A percentile compares a stretch with the other conserved stretches of the same genome.
Conservation (phyloP, 139 green algal genomes). For the Gonium pectorale region DNA sequence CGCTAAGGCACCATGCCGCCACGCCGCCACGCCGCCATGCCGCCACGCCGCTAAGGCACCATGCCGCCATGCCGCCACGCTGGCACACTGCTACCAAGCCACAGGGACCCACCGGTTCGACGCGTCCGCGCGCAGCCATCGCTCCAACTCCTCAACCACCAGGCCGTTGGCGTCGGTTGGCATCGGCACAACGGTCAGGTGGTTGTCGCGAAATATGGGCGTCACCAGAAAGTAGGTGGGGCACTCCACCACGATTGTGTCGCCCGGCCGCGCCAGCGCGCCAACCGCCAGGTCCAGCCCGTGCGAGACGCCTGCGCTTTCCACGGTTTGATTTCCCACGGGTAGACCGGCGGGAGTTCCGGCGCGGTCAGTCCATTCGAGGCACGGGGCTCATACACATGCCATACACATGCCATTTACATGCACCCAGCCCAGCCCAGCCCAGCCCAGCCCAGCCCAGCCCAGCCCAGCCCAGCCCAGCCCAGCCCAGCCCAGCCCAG, state of each 20-base stretch:
- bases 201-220: constrained; percentile 38
- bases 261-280: constrained; percentile 44
- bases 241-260: constrained; percentile 53
- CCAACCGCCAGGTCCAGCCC: constrained; percentile 53
- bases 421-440: too few relatives aligned
- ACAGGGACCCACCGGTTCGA: background rate
- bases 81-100: too few relatives aligned
- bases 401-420: too few relatives aligned
- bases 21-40: too few relatives aligned
- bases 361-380: too few relatives aligned
- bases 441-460: background rate
- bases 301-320: constrained; percentile 61
- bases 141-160: constrained; percentile 46
- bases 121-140: constrained; percentile 16
- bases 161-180: constrained; percentile 45
- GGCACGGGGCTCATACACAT: too few relatives aligned
- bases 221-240: constrained; percentile 66
- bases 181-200: background rate
- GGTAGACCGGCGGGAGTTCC: too few relatives aligned
- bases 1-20: too few relatives aligned
- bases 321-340: too few relatives aligned
- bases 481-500: background rate
- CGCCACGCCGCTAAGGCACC: too few relatives aligned
- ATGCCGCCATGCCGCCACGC: too few relatives aligned
- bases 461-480: background rate